Base-by-base conservation (phyloP, 345 rosid species). In the Rubroshorea leprosula region DNA sequence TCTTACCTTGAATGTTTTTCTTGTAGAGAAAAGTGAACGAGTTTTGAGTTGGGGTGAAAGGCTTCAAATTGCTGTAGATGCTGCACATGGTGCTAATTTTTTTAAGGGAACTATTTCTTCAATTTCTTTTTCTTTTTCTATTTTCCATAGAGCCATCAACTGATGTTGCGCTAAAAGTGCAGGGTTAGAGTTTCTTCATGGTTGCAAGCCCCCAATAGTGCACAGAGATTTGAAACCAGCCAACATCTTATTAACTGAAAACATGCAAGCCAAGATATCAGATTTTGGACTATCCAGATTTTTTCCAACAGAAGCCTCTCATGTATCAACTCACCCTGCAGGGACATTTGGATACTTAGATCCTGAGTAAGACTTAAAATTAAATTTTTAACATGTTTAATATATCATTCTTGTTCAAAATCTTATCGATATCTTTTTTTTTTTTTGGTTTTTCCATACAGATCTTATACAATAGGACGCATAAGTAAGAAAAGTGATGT, bases 341-440 rank as follows among this genome's bases (percentile, higher is more conserved):
- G 79, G 79, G 68, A 78, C 79, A 17, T 55, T 61, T 13, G 79
- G 73, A 49, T 74, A 78, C 68, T 49, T 78, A 47, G 79, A 74
- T 23, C 65, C 69, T 1, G 65, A 54, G 68, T 69, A 53, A 39
- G 45, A 7, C 5, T 39, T 39, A 39, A 5, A 7, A 3, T 27
- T 27, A 27, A 4, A 8, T 13, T 13, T 5, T 5, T 9, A 29
- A 29, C 35, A 29, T 29, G 35, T 4, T 9, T 4, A 29, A 9
- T 29, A 4, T n/a, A n/a, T n/a, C n/a, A 4, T 29, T 4, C 5
- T 9, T 29, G 4, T 29, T 29, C 35, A 4, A 29, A 4, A 9
- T 29, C 9, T 29, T 29, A 29, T 24, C 11, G 7, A 12, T 10
- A 41, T 6, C 21, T 14, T 10, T 6, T 21, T 23, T n/a, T 1